These are phyloP conservation scores for Mycena crocata DNA, from an alignment of 768 basidiomycete species.

Conservation along the genomic window DNA sequence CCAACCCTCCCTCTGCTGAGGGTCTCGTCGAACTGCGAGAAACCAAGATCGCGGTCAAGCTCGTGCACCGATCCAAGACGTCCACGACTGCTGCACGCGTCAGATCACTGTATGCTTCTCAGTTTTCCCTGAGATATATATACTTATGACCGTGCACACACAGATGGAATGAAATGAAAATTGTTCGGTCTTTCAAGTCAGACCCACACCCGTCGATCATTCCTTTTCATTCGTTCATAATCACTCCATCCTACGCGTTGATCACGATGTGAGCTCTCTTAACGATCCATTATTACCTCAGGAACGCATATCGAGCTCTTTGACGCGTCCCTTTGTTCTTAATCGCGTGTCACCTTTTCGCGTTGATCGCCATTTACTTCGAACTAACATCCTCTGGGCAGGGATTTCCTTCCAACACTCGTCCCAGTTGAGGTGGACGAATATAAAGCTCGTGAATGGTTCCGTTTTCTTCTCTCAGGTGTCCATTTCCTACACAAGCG, in stretches of 20 bases:
- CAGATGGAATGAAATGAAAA: constrained; percentile 99
- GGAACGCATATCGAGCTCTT: constrained; percentile 17
- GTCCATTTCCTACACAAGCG: constrained; percentile 86
- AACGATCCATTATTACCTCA: constrained; percentile 11
- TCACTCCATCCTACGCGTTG: constrained; percentile 89
- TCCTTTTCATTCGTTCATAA: constrained; percentile 93
- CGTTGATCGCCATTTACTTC: background rate
- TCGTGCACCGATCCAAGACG: constrained; percentile 89
- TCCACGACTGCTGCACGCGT: constrained; percentile 91
- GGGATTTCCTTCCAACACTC: constrained; percentile 88
- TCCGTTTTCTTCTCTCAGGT: constrained; percentile 82
- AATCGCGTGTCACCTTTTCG: constrained; percentile 16
- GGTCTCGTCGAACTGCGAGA: constrained; percentile 52
- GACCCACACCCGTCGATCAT: constrained; percentile 94
- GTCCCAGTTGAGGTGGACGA: constrained; percentile 92
- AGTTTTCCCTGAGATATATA: constrained; percentile 3
- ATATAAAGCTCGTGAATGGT: constrained; percentile 81
- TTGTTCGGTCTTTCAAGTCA: constrained; percentile 84
- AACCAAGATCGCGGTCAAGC: constrained; percentile 87
- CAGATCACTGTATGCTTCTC: constrained; percentile 75
- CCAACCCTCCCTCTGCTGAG: constrained; percentile 46
- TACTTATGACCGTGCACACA: constrained; percentile 13
- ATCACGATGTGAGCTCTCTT: constrained; percentile 83
- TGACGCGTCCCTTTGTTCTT: constrained; percentile 22
- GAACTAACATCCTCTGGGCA: constrained; percentile 44